Evolutionary conservation across 2,329 filamentous ascomycete genomes (phyloP), one percentile per base, ranked within the genome.

Genomic region (Arthrobotrys sinensis): DNA sequence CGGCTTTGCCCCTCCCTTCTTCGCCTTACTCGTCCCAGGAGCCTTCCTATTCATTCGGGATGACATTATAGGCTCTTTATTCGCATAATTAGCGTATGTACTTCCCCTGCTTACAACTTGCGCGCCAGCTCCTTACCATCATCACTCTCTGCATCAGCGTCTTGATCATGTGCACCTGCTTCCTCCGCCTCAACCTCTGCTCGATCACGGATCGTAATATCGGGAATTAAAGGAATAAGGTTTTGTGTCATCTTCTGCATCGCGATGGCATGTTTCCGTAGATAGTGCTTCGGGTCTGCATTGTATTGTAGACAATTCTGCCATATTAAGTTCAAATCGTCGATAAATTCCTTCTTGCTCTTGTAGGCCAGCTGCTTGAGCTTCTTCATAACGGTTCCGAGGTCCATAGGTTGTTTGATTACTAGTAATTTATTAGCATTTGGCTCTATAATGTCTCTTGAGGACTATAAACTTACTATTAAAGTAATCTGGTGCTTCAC

Each of bases 171-270:
- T 24, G 80, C 75, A 24, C 80, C 81, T 45, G 81, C 81, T 72
- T 92, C 90, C 81, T 96, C 93, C 14, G 92, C 92, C 85, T 99
- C 96, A 5, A 98, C 94, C 83, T 98, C 96, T 16, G 94, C 96
- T 79, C 96, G 91, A 80, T 97, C 93, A 80, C 94, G 89, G 80
- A 99, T 93, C 24, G 91, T 89, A 80, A 99, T 92, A 80, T 99
- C 96, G 0, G 96, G 96, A 79, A 99, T 99, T 46, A 98, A 86
- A 4, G 94, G 94, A 12, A 97, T 94, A 48, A 99, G 89, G 84
- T 97, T 98, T 85, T 98, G 95, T 0, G 96, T 97, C 85, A 98
- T 94, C 83, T 96, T 98, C 81, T 94, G 91, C 96, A 99, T 98
- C 80, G 94, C 93, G 76, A 97, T 91, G 11, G 96, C 96, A 87